Conservation (phyloP, 2,329 filamentous ascomycete genomes). For the Biscogniauxia marginata region DNA sequence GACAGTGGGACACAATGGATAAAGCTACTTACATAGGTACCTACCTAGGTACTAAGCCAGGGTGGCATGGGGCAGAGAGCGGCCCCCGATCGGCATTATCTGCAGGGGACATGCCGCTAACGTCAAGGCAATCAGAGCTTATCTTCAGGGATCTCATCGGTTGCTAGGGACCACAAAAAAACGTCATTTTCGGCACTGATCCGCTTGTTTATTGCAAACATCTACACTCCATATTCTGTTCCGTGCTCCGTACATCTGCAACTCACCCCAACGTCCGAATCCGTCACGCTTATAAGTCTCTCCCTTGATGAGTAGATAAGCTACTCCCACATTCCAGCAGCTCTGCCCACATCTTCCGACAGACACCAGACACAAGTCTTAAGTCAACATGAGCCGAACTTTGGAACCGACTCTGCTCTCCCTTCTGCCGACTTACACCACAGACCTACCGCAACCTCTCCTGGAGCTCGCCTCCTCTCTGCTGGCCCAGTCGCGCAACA, state of each 20-base stretch:
- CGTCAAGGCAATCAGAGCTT: neutral
- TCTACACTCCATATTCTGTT: neutral
- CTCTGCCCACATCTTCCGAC: too few species aligned
- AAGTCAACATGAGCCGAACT: constrained; percentile 64
- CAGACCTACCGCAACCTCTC: constrained; percentile 66
- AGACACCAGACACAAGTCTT: too few species aligned
- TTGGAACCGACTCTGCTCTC: constrained; percentile 72
- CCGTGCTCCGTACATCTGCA: too few species aligned
- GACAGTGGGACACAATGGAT: neutral
- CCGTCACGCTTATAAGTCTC: neutral
- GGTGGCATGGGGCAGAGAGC: neutral
- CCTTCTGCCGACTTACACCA: constrained; percentile 70
- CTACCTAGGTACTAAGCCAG: neutral
- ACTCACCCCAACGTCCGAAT: neutral
- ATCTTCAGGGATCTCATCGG: neutral
- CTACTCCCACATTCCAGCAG: too few species aligned
- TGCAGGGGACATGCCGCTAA: neutral
- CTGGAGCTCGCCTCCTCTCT: constrained; percentile 70
- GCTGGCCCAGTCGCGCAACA: constrained; percentile 76
- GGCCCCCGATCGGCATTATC: neutral
- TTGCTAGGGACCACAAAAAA: neutral
- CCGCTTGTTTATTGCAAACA: too few species aligned
- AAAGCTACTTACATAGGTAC: too few species aligned
- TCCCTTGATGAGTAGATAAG: too few species aligned
- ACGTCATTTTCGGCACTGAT: neutral